Base-by-base conservation (phyloP, 2,329 filamentous ascomycete species). In the Zymoseptoria pseudotritici region DNA sequence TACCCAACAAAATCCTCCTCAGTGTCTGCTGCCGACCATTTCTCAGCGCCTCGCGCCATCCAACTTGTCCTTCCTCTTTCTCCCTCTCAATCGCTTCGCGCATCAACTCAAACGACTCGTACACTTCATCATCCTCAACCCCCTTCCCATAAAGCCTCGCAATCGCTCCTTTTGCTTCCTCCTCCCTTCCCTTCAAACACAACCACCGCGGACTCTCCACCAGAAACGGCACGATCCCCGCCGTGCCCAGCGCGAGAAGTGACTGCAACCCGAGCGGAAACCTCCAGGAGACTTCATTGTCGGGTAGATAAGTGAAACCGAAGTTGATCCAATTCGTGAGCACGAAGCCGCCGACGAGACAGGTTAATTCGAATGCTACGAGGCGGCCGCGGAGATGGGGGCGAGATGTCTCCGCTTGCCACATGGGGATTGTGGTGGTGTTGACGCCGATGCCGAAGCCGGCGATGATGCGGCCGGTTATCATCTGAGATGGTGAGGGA, bases 21-120 rank as follows among this genome's bases (percentile, higher is more conserved):
- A 86, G 82, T 68, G 87, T 84, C 72, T 88, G 85, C 8, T 83
- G 86, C 73, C 83, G 85, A 62, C 85, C 84, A 55, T 79, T 78
- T 1, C 83, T 86, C 67, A 86, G 79, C 2, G 86, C 76, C 1
- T 82, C 79, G 61, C 79, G 81, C 69, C 82, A 73, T 1, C 74
- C 74, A 6, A 74, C 76, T 20, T 63, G 42, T 20, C 59, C 61
- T 21, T 58, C 57, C 3, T 46, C 52, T 7, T 29, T 29, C 11
- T 36, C 29, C 3, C 61, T 64, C 54, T 62, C 58, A 10, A 57
- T 61, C 17, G 65, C 64, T n/a, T 64, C 53, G 10, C 29, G 20
- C 13, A 52, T 22, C 26, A 29, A 9, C 8, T 29, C 26, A 29
- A 29, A 9, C 7, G 26, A 29, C 26, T 29, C 26, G 46, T 80